Base-by-base conservation (phyloP, 2,329 filamentous ascomycete species). In the Colletotrichum horii region DNA sequence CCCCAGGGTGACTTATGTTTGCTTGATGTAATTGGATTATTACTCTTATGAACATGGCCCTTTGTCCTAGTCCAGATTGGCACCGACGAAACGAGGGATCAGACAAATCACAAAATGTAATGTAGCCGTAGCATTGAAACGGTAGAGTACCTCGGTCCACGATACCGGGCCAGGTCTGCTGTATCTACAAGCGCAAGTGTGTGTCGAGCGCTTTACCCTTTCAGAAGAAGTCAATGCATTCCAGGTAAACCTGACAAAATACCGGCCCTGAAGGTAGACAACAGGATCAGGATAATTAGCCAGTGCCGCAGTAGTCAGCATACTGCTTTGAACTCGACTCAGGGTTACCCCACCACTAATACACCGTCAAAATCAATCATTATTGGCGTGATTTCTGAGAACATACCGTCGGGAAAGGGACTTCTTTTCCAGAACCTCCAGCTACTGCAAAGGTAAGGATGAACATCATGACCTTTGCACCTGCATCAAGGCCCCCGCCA, bases 381-480 rank as follows among this genome's bases (percentile, higher is more conserved):
- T 22, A 6, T 22, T 52, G 43, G 7, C 3, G 8, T 14, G 4
- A n/a, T 11, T n/a, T 12, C 22, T 6, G n/a, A 43, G 30, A 36
- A 58, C 71, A n/a, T 48, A 75, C 75, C 62, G 62, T 78, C 15
- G 77, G 78, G 30, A 79, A 79, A 5, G 64, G 38, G 14, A 77
- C 70, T 56, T 75, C 74, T 8, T 66, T 71, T 11, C 78, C 78
- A 16, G 69, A 76, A 52, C 74, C 78, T 32, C 78, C 78, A 52
- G 76, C 74, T 15, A 78, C 77, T 11, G 78, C 64, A 26, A 78
- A 79, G 8, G 77, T 78, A 24, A 78, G 66, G 28, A 79, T 77
- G 55, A 79, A 79, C 68, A 79, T 74, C 75, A 79, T 76, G 19
- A 79, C 76, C 76, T 79, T 76, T 19, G 78, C 74, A 12, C 78